A percentile compares a stretch with the other conserved stretches of the same genome.
These are phyloP conservation scores for Chrysoporthe puriensis DNA, from an alignment of 2,329 filamentous ascomycete species.

Conservation along the genomic window DNA sequence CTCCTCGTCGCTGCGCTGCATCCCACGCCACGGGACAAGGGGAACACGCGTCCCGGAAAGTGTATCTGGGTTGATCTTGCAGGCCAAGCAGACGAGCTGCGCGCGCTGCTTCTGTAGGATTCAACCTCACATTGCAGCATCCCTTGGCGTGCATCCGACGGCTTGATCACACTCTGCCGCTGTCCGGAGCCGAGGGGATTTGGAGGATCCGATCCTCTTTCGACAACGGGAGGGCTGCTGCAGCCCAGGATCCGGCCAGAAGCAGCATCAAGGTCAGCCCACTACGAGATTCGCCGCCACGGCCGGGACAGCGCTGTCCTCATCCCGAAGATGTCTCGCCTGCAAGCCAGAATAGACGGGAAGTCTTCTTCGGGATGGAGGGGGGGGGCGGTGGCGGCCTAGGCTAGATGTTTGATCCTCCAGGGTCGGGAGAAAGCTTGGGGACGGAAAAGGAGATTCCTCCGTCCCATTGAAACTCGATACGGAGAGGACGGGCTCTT, in stretches of 20 bases:
- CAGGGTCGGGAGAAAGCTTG: not conserved
- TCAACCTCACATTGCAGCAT: not conserved
- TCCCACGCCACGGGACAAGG: not conserved
- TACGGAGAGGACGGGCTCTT: not conserved
- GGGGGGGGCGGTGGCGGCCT: not conserved
- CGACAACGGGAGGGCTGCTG: too few species aligned
- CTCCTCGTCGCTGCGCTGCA: not conserved
- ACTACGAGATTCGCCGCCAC: too few species aligned
- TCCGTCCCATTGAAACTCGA: conserved; percentile 9
- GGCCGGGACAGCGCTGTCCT: not conserved
- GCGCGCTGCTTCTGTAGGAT: not conserved
- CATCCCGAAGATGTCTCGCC: conserved; percentile 1
- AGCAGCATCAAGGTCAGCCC: too few species aligned
- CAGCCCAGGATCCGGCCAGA: too few species aligned
- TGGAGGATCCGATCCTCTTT: too few species aligned
- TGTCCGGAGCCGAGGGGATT: not conserved
- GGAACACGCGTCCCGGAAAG: not conserved
- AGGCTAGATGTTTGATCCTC: not conserved
- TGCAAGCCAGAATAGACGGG: not conserved
- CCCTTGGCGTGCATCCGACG: not conserved
- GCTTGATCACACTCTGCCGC: not conserved
- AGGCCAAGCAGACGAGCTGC: not conserved
- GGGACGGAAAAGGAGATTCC: conserved; percentile 1
- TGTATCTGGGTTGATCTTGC: conserved; percentile 1
- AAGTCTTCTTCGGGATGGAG: not conserved